Base-by-base conservation (phyloP, 169 alveolate species). In the Plasmodium gaboni region DNA sequence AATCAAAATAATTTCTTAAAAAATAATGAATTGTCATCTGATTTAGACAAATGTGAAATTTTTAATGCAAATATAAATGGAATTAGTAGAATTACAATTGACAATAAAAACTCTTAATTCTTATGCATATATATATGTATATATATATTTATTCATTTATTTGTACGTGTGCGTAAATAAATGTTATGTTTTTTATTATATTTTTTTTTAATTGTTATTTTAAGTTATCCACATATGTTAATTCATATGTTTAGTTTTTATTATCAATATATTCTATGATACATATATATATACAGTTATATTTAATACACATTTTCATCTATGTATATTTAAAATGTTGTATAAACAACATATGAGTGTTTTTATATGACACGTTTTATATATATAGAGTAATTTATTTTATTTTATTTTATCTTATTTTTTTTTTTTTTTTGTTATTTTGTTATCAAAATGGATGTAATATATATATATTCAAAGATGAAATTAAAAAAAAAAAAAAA, bases 61-160 rank as follows among this genome's bases (percentile, higher is more conserved):
- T 32, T 87, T 59, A 73, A 87, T 55, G 87, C 86, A 24, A 87
- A 87, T 51, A 70, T 87, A 61, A 87, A 87, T n/a, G 88, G 88
- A 32, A 72, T 71, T 59, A 87, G 88, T 70, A 57, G 88, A 42
- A 70, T 70, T n/a, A 71, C 88, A 24, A 87, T 87, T 8, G 88
- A 68, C 15, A 83, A 83, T 53, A 68, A 83, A 38, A 68, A 78
- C 57, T 19, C 53, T 13, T 67, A 57, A 51, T 55, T 32, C 53
- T 44, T 24, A 24, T 50, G 22, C 73, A 24, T 59, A 32, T 38
- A 55, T 2, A 19, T 19, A 15, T 17, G 0, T 15, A 7, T 61
- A 15, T 17, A 64, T 64, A 7, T 64, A 12, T 28, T 13, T 9
- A 6, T 12, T 10, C 10, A 12, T 64, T 7, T 26, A 17, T 64